Base-by-base conservation (phyloP, 2,329 filamentous ascomycete species). In the Ceratocystis smalleyi region DNA sequence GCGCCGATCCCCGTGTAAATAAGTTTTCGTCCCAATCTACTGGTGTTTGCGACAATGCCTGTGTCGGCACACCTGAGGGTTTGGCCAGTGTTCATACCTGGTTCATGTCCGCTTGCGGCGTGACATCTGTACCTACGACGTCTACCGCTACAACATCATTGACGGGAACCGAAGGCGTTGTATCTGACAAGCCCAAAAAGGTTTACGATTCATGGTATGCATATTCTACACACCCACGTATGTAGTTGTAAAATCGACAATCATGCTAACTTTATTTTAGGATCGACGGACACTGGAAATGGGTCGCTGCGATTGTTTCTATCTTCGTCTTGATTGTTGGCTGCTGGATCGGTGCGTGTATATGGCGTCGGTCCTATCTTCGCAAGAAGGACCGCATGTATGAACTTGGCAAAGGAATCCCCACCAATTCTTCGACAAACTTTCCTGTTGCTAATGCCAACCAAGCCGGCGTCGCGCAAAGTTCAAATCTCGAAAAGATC, bases 231-330 rank as follows among this genome's bases (percentile, higher is more conserved):
- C 22, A 6, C 15, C 35, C 27, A 54, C 22, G 22, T 8, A 49
- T 1, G 15, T 8, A 63, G 1, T 40, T 12, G 35, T 40, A 40
- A 35, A 40, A 40, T 5, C 10, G 10, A 0, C 10, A 8, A n/a
- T 1, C n/a, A 17, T n/a, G 15, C 43, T 32, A 30, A 19, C 12
- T 17, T 49, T 19, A 12, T 12, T 24, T 5, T 67, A 89, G 87
- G 87, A 75, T 88, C 61, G 78, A 80, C 6, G 79, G 77, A 32
- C 88, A 92, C 73, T 89, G 83, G 77, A 80, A 84, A 76, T 95
- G 89, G 89, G 82, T 95, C 57, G 79, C 92, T 67, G 89, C 94
- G 80, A 78, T 94, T 63, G 84, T 90, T 68, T 77, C 92, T 67
- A 79, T 95, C 32, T 79, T 86, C 54, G 77, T 92, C 66, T 85